Base-by-base conservation (phyloP, 2,329 filamentous ascomycete genomes). In the Ascochyta fabae region DNA sequence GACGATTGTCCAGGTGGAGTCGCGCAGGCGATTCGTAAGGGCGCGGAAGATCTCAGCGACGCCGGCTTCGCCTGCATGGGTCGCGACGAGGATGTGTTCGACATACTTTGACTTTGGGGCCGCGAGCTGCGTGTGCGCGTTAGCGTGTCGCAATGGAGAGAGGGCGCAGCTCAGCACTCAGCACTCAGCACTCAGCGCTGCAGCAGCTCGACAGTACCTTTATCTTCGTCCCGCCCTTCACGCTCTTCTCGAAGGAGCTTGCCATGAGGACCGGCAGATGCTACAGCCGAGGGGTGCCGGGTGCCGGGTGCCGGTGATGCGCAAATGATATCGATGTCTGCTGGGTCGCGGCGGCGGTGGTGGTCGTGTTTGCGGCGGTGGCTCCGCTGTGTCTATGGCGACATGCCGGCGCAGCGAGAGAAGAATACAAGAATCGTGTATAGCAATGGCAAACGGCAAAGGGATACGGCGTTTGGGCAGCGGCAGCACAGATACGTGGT, bases 31-130 rank as follows among this genome's bases (percentile, higher is more conserved):
- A 74, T 92, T 87, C 73, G 96, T 92, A 50, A 99, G 82, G 38
- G 92, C 91, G 58, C 95, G 88, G 76, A 99, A 98, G 71, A 99
- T 91, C 79, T 99, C 95, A 57, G 89, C 94, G 57, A 99, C 92
- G 65, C 94, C 95, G 49, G 91, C 90, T 78, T 99, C 95, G 66
- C 93, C 95, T 22, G 92, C 89, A 78, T 97, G 92, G 34, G 95
- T 99, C 61, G 95, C 94, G 65, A 97, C 85, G 53, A 99, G 85
- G 73, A 99, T 97, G 75, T 97, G 92, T 77, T 99, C 95, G 81
- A 99, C 96, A 81, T 98, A 99, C 80, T 99, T 99, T 53, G 94
- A 95, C 81, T 99, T 99, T 47, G 95, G 95, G 60, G 95, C 91
- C 65, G 95, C 95, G 78, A 93, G 90, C 91, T 96, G 71, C 44